Conservation (phyloP, 768 basidiomycete genomes). For the Suillus paluster region DNA sequence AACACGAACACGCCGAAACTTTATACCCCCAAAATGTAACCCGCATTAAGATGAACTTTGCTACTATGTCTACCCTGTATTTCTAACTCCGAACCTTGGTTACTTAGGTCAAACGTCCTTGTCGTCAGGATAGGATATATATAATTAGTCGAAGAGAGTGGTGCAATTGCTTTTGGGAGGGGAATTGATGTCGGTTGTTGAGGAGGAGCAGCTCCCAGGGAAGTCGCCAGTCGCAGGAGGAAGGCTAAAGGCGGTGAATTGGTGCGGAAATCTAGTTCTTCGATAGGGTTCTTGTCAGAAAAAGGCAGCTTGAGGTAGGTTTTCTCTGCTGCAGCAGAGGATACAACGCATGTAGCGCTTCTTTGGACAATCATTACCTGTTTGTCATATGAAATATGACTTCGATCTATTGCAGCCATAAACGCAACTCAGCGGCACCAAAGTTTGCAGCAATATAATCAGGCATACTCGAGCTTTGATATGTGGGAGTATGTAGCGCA, state of each 20-base stretch:
- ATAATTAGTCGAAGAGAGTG: no score
- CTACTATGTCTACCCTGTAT: no score
- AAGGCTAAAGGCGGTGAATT: background rate
- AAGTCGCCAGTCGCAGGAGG: background rate
- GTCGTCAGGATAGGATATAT: no score
- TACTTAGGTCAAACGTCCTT: no score
- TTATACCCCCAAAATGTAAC: no score
- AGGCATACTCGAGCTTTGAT: slow-evolving; percentile 49
- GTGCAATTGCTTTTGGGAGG: no score
- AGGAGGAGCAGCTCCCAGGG: no score
- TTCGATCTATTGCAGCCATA: background rate
- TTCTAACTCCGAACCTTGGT: no score
- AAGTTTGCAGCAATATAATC: background rate
- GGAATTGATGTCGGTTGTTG: no score
- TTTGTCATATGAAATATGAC: background rate
- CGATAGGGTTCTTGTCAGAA: background rate
- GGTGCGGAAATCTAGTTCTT: background rate
- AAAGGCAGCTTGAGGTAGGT: background rate
- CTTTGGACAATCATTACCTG: background rate
- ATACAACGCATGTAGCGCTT: background rate
- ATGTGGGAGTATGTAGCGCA: slow-evolving; percentile 50
- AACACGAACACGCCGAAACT: no score
- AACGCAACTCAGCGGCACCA: background rate
- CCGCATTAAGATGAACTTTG: no score
- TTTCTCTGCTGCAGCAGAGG: background rate